Conservation (phyloP, 2,329 filamentous ascomycete species). For the Hypoxylon sp. region DNA sequence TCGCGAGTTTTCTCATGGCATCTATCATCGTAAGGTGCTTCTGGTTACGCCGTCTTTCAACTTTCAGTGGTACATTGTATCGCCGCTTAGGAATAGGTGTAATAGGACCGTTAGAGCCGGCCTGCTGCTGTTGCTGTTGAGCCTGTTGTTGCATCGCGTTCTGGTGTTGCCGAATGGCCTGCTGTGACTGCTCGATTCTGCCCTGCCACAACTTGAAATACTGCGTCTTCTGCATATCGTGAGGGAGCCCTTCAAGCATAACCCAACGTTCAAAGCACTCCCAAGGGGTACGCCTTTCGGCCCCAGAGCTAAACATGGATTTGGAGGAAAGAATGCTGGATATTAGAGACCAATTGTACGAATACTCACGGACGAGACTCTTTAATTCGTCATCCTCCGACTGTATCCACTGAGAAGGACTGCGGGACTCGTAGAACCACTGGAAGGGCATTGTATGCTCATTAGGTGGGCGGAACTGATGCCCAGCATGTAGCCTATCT, state of each 20-base stretch:
- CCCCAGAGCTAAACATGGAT: constrained; percentile 84
- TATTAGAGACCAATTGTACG: constrained; percentile 98
- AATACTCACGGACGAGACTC: constrained; percentile 87
- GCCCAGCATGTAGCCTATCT: constrained; percentile 89
- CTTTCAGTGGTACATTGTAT: constrained; percentile 82
- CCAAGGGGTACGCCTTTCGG: constrained; percentile 94
- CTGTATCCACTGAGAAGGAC: constrained; percentile 90
- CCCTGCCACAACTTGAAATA: constrained; percentile 85
- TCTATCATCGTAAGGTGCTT: constrained; percentile 91
- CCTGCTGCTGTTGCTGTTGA: constrained; percentile 53
- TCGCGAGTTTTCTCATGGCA: constrained; percentile 93
- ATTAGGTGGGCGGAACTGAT: constrained; percentile 92
- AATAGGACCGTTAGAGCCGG: constrained; percentile 56
- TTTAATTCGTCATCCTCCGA: constrained; percentile 92
- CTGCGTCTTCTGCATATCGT: constrained; percentile 93
- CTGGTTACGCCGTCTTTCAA: constrained; percentile 87
- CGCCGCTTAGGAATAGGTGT: constrained; percentile 71
- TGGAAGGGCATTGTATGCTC: constrained; percentile 92
- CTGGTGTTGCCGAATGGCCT: constrained; percentile 68
- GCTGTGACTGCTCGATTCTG: constrained; percentile 71
- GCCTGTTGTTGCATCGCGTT: constrained; percentile 57
- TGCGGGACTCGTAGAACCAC: constrained; percentile 88
- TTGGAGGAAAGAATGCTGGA: constrained; percentile 81
- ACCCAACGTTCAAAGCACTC: constrained; percentile 99
- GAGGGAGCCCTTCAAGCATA: constrained; percentile 87